Evolutionary conservation across 202 grass and related monocot genomes (phyloP).

Genomic region (Cymbopogon flexuosus): DNA sequence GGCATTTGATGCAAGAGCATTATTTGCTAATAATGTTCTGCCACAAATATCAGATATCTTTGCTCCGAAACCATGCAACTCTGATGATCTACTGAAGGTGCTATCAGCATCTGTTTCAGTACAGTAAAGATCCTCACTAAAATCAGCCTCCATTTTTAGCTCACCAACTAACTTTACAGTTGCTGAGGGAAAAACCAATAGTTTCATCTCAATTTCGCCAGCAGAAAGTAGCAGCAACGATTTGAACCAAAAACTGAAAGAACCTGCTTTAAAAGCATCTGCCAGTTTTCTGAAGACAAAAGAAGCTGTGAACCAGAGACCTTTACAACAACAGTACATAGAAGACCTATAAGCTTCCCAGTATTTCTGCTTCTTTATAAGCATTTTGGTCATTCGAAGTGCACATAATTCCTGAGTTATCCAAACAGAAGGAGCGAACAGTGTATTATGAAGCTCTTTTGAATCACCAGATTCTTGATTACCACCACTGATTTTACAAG

Average conservation of each 20-base stretch:
- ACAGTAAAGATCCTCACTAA: conserved; percentile 35
- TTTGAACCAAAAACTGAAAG: conserved; percentile 66
- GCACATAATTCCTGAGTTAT: conserved; percentile 56
- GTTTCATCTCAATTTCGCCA: conserved; percentile 72
- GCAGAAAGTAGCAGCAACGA: conserved; percentile 60
- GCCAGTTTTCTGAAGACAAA: conserved; percentile 80
- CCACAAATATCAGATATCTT: conserved; percentile 53
- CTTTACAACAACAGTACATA: conserved; percentile 64
- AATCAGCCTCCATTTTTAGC: conserved; percentile 46
- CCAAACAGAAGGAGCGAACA: conserved; percentile 39
- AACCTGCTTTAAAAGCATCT: conserved; percentile 40
- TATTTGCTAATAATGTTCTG: conserved; percentile 52
- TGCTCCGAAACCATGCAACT: conserved; percentile 43
- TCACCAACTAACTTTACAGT: conserved; percentile 50
- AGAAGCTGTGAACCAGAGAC: conserved; percentile 77
- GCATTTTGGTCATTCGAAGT: conserved; percentile 48
- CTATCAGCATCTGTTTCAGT: conserved; percentile 37
- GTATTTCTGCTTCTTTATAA: conserved; percentile 60
- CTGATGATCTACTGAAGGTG: conserved; percentile 11
- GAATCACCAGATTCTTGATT: conserved; percentile 22
- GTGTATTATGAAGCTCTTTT: conserved; percentile 4
- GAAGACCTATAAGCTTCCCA: conserved; percentile 83
- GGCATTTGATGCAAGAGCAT: conserved; percentile 37
- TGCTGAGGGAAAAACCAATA: conserved; percentile 65
- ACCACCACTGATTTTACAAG: conserved; percentile 27